Base-by-base conservation (phyloP, 768 basidiomycete genomes). In the Tephrocybe rancida region DNA sequence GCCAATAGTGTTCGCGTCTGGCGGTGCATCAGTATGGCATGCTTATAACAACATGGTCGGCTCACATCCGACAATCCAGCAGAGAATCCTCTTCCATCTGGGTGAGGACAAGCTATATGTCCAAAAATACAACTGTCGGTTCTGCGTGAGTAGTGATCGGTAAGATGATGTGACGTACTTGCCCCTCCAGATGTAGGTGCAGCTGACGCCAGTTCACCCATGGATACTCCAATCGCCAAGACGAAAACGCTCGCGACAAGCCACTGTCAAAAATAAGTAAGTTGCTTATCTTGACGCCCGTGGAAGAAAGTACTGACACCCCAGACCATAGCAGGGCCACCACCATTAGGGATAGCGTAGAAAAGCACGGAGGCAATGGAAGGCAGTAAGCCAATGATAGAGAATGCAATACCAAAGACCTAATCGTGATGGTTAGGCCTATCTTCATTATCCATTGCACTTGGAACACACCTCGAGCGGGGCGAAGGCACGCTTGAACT, bases 181-280 rank as follows among this genome's bases (percentile, higher is more conserved):
- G 85, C 84, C 11, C 87, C 87, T 58, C 87, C 86, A 18, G 87
- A 87, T 2, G 88, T 90, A 4, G 87, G 88, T 3, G 84, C 85
- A 4, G 85, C 83, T 24, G 84, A 87, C 1, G 80, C 87, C 11
- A 88, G 73, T 60, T 89, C 87, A 0, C 82, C 86, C 81, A 91
- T 82, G 21, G 86, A 73, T 62, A 88, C 67, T 3, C 84, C 87
- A 22, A 90, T 78, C 26, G 78, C 73, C 8, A 86, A 64, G 46
- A 90, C 83, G 65, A 88, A 84, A 37, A 83, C 56, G 53, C 82
- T 82, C 1, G 84, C 84, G 11, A 87, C 77, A 0, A 80, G 69
- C 89, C 88, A 90, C 83, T 86, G 35, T 18, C 11, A 37, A 8
- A 37, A 18, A n/a, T 37, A 47, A 52, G 26, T 27, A 24, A 51